These are phyloP conservation scores for Neurospora sp. DNA, from an alignment of 495 filamentous ascomycete species.

Conservation along the genomic window DNA sequence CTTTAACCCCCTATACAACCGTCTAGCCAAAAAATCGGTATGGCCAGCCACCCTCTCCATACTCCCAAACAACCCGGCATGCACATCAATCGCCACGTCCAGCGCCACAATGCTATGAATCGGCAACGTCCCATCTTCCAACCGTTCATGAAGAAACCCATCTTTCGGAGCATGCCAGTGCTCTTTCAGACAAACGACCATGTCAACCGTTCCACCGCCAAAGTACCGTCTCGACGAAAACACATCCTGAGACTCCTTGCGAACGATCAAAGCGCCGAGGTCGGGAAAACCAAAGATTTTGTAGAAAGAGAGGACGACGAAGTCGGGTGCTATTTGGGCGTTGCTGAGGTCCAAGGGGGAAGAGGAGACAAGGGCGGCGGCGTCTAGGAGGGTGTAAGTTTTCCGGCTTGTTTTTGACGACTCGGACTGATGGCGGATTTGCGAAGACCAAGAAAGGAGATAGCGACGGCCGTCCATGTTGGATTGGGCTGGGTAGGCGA, in stretches of 20 bases:
- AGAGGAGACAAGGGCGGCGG: slow-evolving; percentile 74
- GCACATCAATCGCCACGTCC: slow-evolving; percentile 58
- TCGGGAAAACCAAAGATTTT: slow-evolving; percentile 97
- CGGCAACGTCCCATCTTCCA: slow-evolving; percentile 87
- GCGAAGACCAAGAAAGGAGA: slow-evolving; percentile 57
- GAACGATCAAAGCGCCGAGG: slow-evolving; percentile 76
- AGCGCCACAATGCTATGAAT: slow-evolving; percentile 83
- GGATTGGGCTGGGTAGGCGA: slow-evolving; percentile 85
- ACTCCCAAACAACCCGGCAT: slow-evolving; percentile 54
- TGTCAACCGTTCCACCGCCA: slow-evolving; percentile 91
- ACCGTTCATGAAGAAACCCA: slow-evolving; percentile 60
- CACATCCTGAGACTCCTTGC: slow-evolving; percentile 53
- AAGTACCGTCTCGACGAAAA: slow-evolving; percentile 68
- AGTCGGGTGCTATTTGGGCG: slow-evolving; percentile 59
- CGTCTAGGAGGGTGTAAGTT: slow-evolving; percentile 75
- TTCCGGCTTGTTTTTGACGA: slow-evolving; percentile 43
- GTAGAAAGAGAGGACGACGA: slow-evolving; percentile 83
- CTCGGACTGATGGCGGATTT: slow-evolving; percentile 29
- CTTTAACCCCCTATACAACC: slow-evolving; percentile 48
- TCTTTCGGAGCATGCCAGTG: slow-evolving; percentile 68
- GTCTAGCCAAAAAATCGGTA: slow-evolving; percentile 51
- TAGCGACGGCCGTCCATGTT: slow-evolving; percentile 84
- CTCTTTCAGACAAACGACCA: slow-evolving; percentile 50
- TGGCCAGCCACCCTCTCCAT: slow-evolving; percentile 68
- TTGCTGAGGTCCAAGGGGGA: slow-evolving; percentile 62